phyloP scores from a whole-genome alignment of 2,329 filamentous ascomycete species.

The Aspergillus latus region DNA sequence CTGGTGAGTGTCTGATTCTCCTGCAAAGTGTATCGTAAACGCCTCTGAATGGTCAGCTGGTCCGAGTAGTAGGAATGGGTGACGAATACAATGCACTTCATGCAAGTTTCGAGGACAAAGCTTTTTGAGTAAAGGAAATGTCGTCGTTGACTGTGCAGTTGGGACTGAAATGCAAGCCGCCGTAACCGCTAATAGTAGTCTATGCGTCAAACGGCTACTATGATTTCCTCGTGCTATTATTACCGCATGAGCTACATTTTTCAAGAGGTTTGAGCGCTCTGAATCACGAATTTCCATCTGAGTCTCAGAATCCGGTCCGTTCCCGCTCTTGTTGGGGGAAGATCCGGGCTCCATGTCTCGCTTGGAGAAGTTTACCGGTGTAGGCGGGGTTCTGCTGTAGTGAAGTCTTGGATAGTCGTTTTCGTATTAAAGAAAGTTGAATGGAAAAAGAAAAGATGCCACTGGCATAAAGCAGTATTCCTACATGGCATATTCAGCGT shows the following conservation, averaged over 20 bases:
- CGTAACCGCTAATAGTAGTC: constrained; percentile 2
- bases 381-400: neutral
- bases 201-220: neutral
- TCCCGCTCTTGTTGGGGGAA: neutral
- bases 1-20: too few species aligned
- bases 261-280: neutral
- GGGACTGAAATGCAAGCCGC: constrained; percentile 2
- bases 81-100: neutral
- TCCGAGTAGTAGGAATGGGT: neutral
- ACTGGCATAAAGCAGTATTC: too few species aligned
- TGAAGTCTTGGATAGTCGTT: neutral
- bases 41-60: neutral
- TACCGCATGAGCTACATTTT: neutral
- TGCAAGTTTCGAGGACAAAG: neutral
- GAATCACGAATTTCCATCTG: constrained; percentile 10
- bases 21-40: too few species aligned
- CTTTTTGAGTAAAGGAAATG: constrained; percentile 2
- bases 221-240: neutral
- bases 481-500: neutral
- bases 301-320: constrained; percentile 1
- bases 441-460: neutral
- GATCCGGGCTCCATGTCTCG: constrained; percentile 13
- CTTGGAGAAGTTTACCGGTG: neutral
- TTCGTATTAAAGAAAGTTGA: neutral
- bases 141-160: neutral